Base-by-base conservation (phyloP, 768 basidiomycete genomes). In the Russula lepida region DNA sequence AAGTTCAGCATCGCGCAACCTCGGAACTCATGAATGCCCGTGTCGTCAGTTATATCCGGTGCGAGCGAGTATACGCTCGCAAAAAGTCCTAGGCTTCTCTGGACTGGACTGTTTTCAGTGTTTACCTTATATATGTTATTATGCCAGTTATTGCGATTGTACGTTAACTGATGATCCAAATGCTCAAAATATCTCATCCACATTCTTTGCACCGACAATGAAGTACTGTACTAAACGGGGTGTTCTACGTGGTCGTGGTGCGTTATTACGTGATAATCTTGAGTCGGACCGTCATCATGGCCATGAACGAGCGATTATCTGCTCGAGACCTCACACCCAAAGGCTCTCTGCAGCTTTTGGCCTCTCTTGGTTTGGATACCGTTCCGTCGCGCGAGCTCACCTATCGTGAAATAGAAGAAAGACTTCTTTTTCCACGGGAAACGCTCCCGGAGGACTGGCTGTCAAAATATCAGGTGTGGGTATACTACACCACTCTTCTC, bases 391-490 rank as follows among this genome's bases (percentile, higher is more conserved):
- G 75, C 49, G 81, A 84, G 46, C 75, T 81, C 64, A 77, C 92
- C 19, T 78, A 84, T 69, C 76, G 71, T 54, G 81, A 87, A 61
- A 84, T 98, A 57, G 92, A 95, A 70, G 77, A 84, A 62, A 82
- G 82, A 62, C 75, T 95, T 25, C 76, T 95, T 33, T 74, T 85
- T 23, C 92, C 92, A 3, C 83, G 81, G 50, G 77, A 79, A 47
- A 77, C 72, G 35, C 73, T 95, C 21, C 88, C 86, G 2, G 74
- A 78, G 8, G 84, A 89, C 62, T 89, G 87, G 82, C 76, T 95
- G 52, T 79, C 85, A 56, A 79, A 78, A 35, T 94, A 94, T 74
- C 94, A 95, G 79, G 77, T 88, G 95, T 95, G 74, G 65, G 84
- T 67, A 55, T 56, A 7, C 19, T 32, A 15, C 67, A 33, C 69